Evolutionary conservation across 1,139 yeast species (phyloP).

Genomic region (Candida freyschussii): DNA sequence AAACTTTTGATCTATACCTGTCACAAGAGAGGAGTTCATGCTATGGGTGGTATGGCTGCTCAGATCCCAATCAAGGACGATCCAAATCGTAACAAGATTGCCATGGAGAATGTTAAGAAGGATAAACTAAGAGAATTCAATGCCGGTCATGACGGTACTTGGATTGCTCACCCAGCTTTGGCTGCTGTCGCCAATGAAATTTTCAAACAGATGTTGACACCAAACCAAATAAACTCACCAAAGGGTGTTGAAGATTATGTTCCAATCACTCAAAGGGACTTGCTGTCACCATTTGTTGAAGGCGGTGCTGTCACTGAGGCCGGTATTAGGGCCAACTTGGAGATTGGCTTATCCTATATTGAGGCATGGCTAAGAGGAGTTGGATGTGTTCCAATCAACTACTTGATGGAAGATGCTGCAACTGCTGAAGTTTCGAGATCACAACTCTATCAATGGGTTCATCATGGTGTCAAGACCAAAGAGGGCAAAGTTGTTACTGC

Average conservation of each 20-base stretch:
- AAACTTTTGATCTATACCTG: conserved; percentile 63
- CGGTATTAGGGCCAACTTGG: conserved; percentile 67
- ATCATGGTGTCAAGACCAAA: conserved; percentile 62
- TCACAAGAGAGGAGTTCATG: conserved; percentile 72
- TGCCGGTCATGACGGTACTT: conserved; percentile 77
- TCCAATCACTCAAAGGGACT: conserved; percentile 57
- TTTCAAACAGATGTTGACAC: conserved; percentile 79
- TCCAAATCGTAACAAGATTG: conserved; percentile 55
- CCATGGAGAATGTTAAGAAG: conserved; percentile 66
- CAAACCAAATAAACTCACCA: conserved; percentile 59
- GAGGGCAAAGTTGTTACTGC: conserved; percentile 53
- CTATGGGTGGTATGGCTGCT: conserved; percentile 86
- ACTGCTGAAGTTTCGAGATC: conserved; percentile 84
- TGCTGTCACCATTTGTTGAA: conserved; percentile 65
- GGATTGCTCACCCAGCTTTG: conserved; percentile 81
- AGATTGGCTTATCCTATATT: conserved; percentile 71
- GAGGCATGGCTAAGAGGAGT: conserved; percentile 81
- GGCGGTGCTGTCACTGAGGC: conserved; percentile 64
- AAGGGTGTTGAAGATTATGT: conserved; percentile 20
- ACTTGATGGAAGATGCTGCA: conserved; percentile 84
- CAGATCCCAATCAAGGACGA: conserved; percentile 75
- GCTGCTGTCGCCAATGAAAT: conserved; percentile 72
- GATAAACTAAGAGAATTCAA: conserved; percentile 72
- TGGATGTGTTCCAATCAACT: conserved; percentile 81
- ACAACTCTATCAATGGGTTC: conserved; percentile 82